Evolutionary conservation across 2,329 filamentous ascomycete species (phyloP), one percentile per base, ranked within the genome.

Genomic region (Aschersonia sp.): DNA sequence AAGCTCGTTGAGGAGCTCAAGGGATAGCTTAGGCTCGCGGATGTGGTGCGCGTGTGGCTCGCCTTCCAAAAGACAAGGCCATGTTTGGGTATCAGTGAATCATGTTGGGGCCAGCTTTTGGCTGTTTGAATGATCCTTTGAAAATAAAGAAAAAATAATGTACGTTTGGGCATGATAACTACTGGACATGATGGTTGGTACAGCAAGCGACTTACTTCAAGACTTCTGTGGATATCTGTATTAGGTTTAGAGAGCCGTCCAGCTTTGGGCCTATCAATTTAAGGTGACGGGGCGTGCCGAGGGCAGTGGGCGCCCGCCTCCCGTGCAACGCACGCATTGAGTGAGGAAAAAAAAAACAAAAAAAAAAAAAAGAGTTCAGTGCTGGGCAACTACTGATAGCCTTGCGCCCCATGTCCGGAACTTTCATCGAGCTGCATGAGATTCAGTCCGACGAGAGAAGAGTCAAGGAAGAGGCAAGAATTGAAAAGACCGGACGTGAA

Each of bases 1-100:
- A 77, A 78, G 59, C 65, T 95, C 41, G 78, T 89, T 31, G 71
- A 73, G 48, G 65, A 66, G 46, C 57, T 64, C 45, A 56, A 56
- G 51, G 55, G 56, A 47, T 56, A 45, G 39, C 8, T 39, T 39
- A 22, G 22, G 4, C 22, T 22, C 22, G 22, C 22, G 22, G 22
- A 22, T 22, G 22, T 22, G 22, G 22, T 22, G 22, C 22, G 22
- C 2, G 22, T 22, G 22, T 22, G 22, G 22, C 22, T 22, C 22
- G 22, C 22, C 2, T 22, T 22, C 22, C 22, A 22, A 22, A 22
- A 22, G 22, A 22, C 22, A 22, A 22, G 22, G 22, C 22, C 22
- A 22, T 22, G 22, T 22, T 22, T 22, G 22, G 22, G 22, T 22
- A 22, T 22, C 22, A 22, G 22, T 22, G 22, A 22, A 22, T 22